Conservation (phyloP, 768 basidiomycete genomes). For the Lactarius hengduanensis region DNA sequence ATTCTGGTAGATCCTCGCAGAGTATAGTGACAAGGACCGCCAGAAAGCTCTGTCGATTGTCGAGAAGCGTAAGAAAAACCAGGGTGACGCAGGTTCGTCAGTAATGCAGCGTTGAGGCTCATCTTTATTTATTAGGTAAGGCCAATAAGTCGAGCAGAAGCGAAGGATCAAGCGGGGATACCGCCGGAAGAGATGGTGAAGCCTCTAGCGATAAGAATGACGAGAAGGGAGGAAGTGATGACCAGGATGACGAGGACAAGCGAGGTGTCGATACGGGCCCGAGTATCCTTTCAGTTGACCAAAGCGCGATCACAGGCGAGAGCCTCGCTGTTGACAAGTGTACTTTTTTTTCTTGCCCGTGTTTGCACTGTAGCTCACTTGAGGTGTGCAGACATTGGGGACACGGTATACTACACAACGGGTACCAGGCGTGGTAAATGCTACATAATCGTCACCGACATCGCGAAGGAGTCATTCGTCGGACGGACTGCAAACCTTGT, state of each 20-base stretch:
- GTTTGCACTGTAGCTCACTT: not conserved
- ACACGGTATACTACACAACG: slow-evolving; percentile 43
- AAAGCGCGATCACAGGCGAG: slow-evolving; percentile 49
- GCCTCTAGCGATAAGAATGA: not conserved
- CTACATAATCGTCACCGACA: slow-evolving; percentile 39
- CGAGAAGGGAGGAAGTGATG: slow-evolving; percentile 23
- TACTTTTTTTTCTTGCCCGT: slow-evolving; percentile 3
- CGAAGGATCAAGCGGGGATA: slow-evolving; percentile 2
- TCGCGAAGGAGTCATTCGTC: slow-evolving; percentile 45
- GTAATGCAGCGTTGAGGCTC: not conserved
- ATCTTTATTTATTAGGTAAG: not conserved
- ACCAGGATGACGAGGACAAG: slow-evolving; percentile 23
- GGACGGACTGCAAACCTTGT: slow-evolving; percentile 47
- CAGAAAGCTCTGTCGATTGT: slow-evolving; percentile 35
- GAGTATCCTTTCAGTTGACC: slow-evolving; percentile 43
- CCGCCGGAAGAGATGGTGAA: slow-evolving; percentile 2
- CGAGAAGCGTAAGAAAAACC: slow-evolving; percentile 28
- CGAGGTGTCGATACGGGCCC: slow-evolving; percentile 40
- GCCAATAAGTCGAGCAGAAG: not conserved
- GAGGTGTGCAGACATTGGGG: slow-evolving; percentile 34
- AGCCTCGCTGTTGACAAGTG: slow-evolving; percentile 48
- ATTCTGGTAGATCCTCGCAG: slow-evolving; percentile 38
- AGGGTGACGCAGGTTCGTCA: slow-evolving; percentile 3
- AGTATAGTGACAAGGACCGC: slow-evolving; percentile 41
- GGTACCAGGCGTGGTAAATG: slow-evolving; percentile 39